Evolutionary conservation across 768 basidiomycete genomes (phyloP), one percentile per base, ranked within the genome.

Genomic region (Rhizopogon roseolus): DNA sequence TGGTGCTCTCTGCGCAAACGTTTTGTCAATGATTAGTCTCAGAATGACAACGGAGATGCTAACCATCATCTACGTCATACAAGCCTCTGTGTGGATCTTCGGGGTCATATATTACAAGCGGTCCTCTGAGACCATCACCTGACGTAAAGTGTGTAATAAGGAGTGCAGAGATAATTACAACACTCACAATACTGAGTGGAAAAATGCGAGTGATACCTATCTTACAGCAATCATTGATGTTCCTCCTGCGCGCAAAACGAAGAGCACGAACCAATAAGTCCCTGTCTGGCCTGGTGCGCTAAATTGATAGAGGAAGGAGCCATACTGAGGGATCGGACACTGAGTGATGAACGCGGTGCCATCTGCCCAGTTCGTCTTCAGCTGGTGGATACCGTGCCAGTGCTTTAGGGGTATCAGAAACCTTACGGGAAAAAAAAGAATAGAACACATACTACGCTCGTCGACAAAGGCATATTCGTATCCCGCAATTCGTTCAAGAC

Each of bases 61-160:
- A 27, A 76, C 77, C 76, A 59, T 81, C 69, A 52, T 79, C 77
- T 11, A 77, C 65, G 53, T 79, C 77, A 55, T 80, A 79, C 16
- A 78, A 52, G 10, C 60, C 36, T 1, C 52, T 59, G 49, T 67
- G 68, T 14, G 78, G 79, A 55, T 80, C 78, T 13, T 70, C 29
- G 16, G 74, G 73, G 61, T 79, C 77, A 54, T 78, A 79, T 29
- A 79, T 69, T 8, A 79, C 63, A 40, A 79, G 53, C 0, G 74
- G 66, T 14, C 76, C 76, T 16, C 74, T 68, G 25, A 74, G 61
- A 14, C 76, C 74, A 37, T 77, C 76, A 42, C 46, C 46, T 48
- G 13, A 36, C 8, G 19, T 22, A 36, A 22, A 36, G 8, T 25
- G 22, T 48, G 8, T 48, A 36, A 22, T 22, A 10, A 36, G 4